These are phyloP conservation scores for Malassezia restricta DNA, from an alignment of 1,284 basidiomycete species.

Conservation along the genomic window DNA sequence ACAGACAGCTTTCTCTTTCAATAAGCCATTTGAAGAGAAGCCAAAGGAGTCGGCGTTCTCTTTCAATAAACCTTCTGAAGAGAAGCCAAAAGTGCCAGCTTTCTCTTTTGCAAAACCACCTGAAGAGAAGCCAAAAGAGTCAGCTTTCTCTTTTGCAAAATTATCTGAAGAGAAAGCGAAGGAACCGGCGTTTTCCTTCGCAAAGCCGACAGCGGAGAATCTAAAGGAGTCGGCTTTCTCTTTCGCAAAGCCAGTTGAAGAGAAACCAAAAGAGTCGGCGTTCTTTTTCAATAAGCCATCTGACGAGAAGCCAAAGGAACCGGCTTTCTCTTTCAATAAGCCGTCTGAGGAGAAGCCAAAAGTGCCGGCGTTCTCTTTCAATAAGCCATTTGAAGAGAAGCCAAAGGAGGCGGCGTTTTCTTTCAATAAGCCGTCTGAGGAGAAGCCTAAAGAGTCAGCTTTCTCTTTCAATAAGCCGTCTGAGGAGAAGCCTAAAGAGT, in stretches of 20 bases:
- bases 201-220: not conserved
- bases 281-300: not conserved
- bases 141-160: slow-evolving; percentile 1
- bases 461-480: not conserved
- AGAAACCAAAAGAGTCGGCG: not conserved
- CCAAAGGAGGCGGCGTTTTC: not conserved
- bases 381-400: not conserved
- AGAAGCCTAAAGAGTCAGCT: not conserved
- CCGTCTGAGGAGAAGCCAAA: not conserved
- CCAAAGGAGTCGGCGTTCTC: not conserved
- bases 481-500: not conserved
- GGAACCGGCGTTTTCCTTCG: not conserved
- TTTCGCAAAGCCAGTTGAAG: not conserved
- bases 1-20: not conserved
- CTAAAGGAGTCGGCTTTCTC: not conserved
- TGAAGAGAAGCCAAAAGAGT: not conserved
- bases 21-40: not conserved
- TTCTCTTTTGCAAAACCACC: not conserved
- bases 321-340: slow-evolving; percentile 1
- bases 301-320: slow-evolving; percentile 1
- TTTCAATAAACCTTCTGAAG: not conserved
- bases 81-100: not conserved
- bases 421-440: not conserved
- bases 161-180: not conserved
- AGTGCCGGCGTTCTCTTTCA: not conserved